Base-by-base conservation (phyloP, 805 yeast genomes). In the Ascoidea rubescens region DNA sequence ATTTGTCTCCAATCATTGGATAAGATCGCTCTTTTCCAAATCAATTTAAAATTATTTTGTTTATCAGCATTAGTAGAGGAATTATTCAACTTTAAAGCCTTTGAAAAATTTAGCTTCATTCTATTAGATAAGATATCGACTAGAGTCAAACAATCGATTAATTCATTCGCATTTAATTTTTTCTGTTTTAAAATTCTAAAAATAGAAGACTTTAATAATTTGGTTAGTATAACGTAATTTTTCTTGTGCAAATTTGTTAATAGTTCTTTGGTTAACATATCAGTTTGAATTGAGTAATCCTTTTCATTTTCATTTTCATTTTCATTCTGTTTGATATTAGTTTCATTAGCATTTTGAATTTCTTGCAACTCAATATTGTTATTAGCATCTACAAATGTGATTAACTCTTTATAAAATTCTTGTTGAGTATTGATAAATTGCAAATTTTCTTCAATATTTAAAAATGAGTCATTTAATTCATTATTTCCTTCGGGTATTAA, bases 1-100 rank as follows among this genome's bases (percentile, higher is more conserved):
- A 78, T 63, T 17, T 63, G 60, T 5, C 61, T 55, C 83, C 86
- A 79, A 56, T 77, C 71, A 56, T 82, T 84, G 55, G 58, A 64
- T 48, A 68, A 65, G 28, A 85, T 64, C 48, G 83, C 69, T 55
- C 89, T 69, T 56, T 77, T 71, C 88, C 90, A 84, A 0, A 82
- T 64, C 6, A 71, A 56, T 6, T 66, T 64, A 47, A 66, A 70
- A 48, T 65, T 65, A 30, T 66, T 62, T 2, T 53, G 56, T 53
- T 70, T 73, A 50, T 67, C 66, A 21, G 28, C 28, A 21, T 21
- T 21, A 12, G 57, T 51, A 14, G 59, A 53, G 5, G 60, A 53
- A 7, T 58, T 59, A 1, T 82, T 62, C 5, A 82, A 62, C 55
- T 73, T 74, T 52, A 84, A 67, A 0, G 87, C 82, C 47, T 69